Conservation (phyloP, 768 basidiomycete genomes). For the Tephrocybe rancida region DNA sequence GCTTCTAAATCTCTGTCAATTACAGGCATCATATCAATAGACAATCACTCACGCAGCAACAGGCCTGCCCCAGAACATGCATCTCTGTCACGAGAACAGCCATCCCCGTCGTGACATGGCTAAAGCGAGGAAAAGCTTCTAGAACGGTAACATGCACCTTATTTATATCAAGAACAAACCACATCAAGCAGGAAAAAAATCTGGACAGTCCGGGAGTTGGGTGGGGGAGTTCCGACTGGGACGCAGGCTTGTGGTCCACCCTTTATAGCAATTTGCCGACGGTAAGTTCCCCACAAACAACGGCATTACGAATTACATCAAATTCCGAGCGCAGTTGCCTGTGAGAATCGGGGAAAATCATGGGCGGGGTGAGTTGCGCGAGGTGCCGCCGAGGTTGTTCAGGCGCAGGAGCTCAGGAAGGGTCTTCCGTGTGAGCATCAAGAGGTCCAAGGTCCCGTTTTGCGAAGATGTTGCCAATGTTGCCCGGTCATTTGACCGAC, state of each 20-base stretch:
- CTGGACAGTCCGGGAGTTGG: neutral
- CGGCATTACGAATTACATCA: slow-evolving; percentile 7
- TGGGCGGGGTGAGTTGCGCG: neutral
- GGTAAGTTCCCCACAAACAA: neutral
- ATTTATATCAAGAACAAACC: neutral
- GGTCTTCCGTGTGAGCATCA: neutral
- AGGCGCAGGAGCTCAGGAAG: too few relatives aligned
- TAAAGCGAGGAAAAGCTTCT: neutral
- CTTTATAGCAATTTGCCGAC: neutral
- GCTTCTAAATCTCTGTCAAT: neutral
- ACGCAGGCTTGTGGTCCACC: neutral
- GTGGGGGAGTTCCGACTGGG: too few relatives aligned
- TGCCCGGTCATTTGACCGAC: neutral
- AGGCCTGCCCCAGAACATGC: neutral
- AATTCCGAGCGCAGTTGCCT: slow-evolving; percentile 2
- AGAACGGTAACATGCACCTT: neutral
- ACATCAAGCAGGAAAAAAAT: neutral
- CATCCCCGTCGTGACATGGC: neutral
- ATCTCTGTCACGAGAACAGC: neutral
- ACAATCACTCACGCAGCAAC: neutral
- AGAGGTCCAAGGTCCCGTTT: neutral
- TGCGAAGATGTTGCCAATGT: neutral
- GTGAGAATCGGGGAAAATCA: neutral
- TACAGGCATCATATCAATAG: neutral
- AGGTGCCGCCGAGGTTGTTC: slow-evolving; percentile 11